Evolutionary conservation across 2,329 filamentous ascomycete species (phyloP).

Genomic region (Davidsoniella virescens): DNA sequence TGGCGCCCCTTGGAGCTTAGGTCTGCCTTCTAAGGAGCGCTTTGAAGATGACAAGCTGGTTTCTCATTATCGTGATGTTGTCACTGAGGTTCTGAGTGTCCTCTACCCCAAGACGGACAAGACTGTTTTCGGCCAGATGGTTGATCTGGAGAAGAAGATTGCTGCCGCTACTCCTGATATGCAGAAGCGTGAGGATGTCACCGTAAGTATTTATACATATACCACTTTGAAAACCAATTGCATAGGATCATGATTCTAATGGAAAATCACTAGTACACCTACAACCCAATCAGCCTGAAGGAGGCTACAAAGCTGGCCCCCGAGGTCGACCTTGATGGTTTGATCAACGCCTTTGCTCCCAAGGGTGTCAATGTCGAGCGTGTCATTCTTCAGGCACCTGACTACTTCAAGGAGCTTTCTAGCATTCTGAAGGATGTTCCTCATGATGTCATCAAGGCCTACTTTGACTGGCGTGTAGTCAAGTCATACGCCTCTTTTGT

Average conservation of each 20-base stretch:
- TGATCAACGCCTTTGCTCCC: slow-evolving; percentile 32
- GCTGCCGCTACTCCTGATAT: slow-evolving; percentile 41
- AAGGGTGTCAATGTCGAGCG: slow-evolving; percentile 22
- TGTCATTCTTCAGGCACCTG: slow-evolving; percentile 42
- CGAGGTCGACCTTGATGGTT: slow-evolving; percentile 34
- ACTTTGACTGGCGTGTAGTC: slow-evolving; percentile 48
- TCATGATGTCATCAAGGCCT: slow-evolving; percentile 41
- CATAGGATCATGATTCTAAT: background rate
- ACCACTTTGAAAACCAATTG: background rate
- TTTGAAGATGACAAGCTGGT: slow-evolving; percentile 39
- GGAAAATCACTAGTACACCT: slow-evolving; percentile 32
- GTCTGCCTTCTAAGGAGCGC: slow-evolving; percentile 45
- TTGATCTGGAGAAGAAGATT: slow-evolving; percentile 45
- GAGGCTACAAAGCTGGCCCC: slow-evolving; percentile 40
- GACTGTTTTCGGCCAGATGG: slow-evolving; percentile 25
- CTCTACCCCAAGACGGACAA: slow-evolving; percentile 23
- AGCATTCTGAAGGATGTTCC: slow-evolving; percentile 36
- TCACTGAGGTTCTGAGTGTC: slow-evolving; percentile 16
- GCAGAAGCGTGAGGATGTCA: slow-evolving; percentile 43
- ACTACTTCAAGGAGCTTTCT: slow-evolving; percentile 43
- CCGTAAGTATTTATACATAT: slow-evolving; percentile 21
- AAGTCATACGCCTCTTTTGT: slow-evolving; percentile 35
- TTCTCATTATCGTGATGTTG: slow-evolving; percentile 28
- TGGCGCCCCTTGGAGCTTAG: slow-evolving; percentile 32
- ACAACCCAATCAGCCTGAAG: slow-evolving; percentile 44